Evolutionary conservation across 495 filamentous ascomycete genomes (phyloP).

Genomic region (Lasiosphaeria ovina): DNA sequence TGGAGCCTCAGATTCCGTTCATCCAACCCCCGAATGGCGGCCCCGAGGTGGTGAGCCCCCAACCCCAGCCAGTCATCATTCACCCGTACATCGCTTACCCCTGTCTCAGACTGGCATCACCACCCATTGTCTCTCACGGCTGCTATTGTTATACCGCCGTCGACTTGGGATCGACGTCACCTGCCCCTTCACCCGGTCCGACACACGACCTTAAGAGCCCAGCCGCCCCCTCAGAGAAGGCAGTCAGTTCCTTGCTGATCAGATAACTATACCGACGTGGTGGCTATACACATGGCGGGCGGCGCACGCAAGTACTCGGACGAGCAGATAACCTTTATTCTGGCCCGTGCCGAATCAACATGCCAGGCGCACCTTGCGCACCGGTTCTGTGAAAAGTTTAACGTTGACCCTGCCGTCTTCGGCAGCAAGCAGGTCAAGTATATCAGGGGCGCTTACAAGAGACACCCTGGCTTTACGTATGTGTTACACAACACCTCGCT

Average conservation of each 20-base stretch:
- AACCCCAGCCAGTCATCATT: too few relatives aligned
- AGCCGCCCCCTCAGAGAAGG: background rate
- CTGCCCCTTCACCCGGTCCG: too few relatives aligned
- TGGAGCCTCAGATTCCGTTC: too few relatives aligned
- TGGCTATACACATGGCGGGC: background rate
- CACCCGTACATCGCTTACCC: too few relatives aligned
- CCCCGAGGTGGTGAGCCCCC: too few relatives aligned
- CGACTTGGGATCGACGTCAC: too few relatives aligned
- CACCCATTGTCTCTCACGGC: too few relatives aligned
- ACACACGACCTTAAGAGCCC: too few relatives aligned
- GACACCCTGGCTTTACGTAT: background rate
- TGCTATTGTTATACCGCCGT: too few relatives aligned
- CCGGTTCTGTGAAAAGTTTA: background rate
- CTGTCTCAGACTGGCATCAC: too few relatives aligned
- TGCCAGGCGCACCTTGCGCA: background rate
- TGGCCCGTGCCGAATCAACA: background rate
- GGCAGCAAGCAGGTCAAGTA: background rate
- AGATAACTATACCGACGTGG: background rate
- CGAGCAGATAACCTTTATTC: conserved; percentile 1
- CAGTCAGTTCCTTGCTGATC: conserved; percentile 1
- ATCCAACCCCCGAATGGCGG: too few relatives aligned
- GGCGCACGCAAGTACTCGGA: background rate
- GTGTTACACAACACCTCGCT: background rate
- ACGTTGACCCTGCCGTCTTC: background rate
- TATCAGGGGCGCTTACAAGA: background rate